Percentiles rank a stretch among this genome's conserved stretches.
Evolutionary conservation across 169 alveolate species (phyloP).

Genomic region (Eimeria brunetti): DNA sequence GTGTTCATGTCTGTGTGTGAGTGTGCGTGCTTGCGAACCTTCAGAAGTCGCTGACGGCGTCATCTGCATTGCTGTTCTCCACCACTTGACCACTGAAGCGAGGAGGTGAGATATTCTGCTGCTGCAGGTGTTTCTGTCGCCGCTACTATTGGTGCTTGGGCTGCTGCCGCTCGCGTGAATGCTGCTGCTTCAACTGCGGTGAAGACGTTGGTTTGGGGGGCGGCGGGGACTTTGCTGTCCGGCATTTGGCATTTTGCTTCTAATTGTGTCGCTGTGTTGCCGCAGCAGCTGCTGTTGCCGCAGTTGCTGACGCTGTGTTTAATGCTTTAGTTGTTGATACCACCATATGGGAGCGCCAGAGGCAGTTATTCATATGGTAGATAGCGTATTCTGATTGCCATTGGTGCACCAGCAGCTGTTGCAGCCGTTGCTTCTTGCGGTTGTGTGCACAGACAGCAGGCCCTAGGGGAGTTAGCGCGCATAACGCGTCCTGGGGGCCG

Average conservation of each 20-base stretch:
- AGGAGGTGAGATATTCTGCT: slow-evolving; percentile 85
- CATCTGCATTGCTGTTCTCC: slow-evolving; percentile 96
- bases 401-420: background rate
- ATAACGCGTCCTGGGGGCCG: slow-evolving; percentile 90
- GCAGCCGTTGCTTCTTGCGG: background rate
- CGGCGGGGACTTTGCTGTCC: background rate
- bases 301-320: background rate
- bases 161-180: background rate
- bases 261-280: background rate
- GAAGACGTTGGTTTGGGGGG: background rate
- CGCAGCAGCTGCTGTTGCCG: background rate
- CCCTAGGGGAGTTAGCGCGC: slow-evolving; percentile 91
- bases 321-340: background rate
- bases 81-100: slow-evolving; percentile 94
- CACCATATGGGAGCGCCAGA: background rate
- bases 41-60: slow-evolving; percentile 92
- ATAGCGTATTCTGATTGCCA: background rate
- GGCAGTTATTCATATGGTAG: background rate
- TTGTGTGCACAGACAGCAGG: slow-evolving; percentile 75
- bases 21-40: slow-evolving; percentile 67
- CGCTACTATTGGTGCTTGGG: background rate
- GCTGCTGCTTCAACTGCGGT: background rate
- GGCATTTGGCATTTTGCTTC: background rate
- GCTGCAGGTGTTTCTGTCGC: background rate
- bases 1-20: slow-evolving; percentile 85